Base-by-base conservation (phyloP, 164 flowering plant genomes). In the Berberis vulgaris region DNA sequence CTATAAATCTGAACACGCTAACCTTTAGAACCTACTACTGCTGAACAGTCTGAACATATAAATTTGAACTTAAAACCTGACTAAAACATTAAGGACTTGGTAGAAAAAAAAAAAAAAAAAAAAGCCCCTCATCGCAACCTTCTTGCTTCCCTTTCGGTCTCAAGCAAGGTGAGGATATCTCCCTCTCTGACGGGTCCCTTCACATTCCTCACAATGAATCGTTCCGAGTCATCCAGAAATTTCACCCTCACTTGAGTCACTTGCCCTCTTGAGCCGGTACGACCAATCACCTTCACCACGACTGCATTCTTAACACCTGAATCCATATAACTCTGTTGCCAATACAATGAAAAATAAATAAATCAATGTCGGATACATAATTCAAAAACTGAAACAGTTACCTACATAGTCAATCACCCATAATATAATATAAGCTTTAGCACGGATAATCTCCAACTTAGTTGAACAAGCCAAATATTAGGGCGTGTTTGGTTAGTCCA, bases 101-200 rank as follows among this genome's bases (percentile, higher is more conserved):
- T 26, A 26, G 41, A 9, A 38, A 6, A 55, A 39, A 1, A 55
- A 26, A 13, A 13, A 55, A 53, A 3, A 11, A 9, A 6, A 57
- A 7, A 9, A 40, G 6, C 5, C 9, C 40, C 7, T 60, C 49
- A 60, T 12, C 62, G 62, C 41, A 60, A 42, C n/a, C 62, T 60
- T 45, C 62, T 44, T 2, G 62, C 62, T 26, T 60, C 62, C 40
- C 62, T 60, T 60, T 60, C 62, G 6, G 62, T 40, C 43, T 57
- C 60, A 9, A 57, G 60, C 5, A 57, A 45, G 43, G 60, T 57
- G n/a, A 57, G 60, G 62, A 60, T 44, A 6, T 60, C 62, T 2
- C 62, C 62, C 8, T 60, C 62, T 10, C 62, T 44, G 49, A 60
- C 49, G 2, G 62, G 62, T 26, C 62, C 62, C 62, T 60, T 60